Evolutionary conservation across 768 basidiomycete species (phyloP), one percentile per base, ranked within the genome.

Genomic region (Suillus decipiens): DNA sequence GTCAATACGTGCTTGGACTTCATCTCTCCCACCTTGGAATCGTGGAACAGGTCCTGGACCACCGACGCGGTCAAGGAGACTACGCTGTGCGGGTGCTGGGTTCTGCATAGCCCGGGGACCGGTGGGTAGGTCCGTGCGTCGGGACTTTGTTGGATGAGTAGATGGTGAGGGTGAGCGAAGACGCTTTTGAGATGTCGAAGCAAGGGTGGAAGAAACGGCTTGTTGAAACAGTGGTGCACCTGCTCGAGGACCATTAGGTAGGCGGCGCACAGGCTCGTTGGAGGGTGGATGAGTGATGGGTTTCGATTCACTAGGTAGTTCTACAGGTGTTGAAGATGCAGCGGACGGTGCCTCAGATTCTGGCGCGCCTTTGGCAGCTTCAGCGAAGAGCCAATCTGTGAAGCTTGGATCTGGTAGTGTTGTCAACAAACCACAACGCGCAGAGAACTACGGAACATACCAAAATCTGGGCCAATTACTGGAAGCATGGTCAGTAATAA

Each of bases 341-440:
- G 68, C 42, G 61, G 78, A 60, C 63, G 77, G 78, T 41, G 77
- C 70, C 36, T 85, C 84, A 4, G 82, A 73, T 63, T 84, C 87
- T 6, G 82, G 77, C 28, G 82, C 84, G 59, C 89, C 89, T 73
- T 89, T 91, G 2, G 85, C 84, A 24, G 91, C 92, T 72, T 92
- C 90, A 39, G 77, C 76, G 71, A 96, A 97, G 24, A 97, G 77
- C 94, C 94, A 96, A 62, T 90, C 87, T 37, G 93, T 94, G 76
- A 97, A 96, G 63, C 81, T 86, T 51, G 86, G 76, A 71, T 96
- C 95, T 93, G 59, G 64, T 51, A 34, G 55, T 59, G 22, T 9
- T 33, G 14, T 31, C 34, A 41, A 50, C 15, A 33, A 62, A 43
- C 24, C n/a, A 39, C 63, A 42, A 34, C 59, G 43, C 58, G 41